phyloP scores from a whole-genome alignment of 495 filamentous ascomycete genomes.

The Aspergillus conjunctus region DNA sequence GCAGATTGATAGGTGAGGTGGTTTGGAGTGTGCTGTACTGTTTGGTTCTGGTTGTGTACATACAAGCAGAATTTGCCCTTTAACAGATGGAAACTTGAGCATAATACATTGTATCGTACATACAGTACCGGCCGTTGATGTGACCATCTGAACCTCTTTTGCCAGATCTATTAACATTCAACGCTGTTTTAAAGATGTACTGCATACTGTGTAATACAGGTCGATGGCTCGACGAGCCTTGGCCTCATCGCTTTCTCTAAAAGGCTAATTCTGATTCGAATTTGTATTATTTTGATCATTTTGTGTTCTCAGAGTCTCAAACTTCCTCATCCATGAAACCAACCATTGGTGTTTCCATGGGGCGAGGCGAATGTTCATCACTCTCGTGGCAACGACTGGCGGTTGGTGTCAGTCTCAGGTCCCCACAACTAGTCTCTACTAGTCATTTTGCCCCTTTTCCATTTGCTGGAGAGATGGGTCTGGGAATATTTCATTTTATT shows the following conservation, averaged over 20 bases:
- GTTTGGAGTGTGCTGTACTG: not conserved
- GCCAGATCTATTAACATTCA: not conserved
- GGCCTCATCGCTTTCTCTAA: too few relatives aligned
- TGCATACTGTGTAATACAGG: not conserved
- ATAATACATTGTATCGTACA: not conserved
- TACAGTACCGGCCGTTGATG: not conserved
- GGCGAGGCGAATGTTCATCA: conserved; percentile 25
- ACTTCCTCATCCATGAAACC: conserved; percentile 6
- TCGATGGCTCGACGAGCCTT: not conserved
- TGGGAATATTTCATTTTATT: conserved; percentile 4
- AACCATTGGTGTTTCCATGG: conserved; percentile 21
- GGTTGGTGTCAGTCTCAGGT: conserved; percentile 28
- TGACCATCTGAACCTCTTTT: not conserved
- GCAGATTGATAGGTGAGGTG: conserved; percentile 3
- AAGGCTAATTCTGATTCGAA: not conserved
- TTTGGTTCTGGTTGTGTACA: not conserved
- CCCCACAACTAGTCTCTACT: conserved; percentile 20
- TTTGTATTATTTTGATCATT: not conserved
- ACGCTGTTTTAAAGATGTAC: too few relatives aligned
- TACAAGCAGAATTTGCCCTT: not conserved
- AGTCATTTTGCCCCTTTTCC: conserved; percentile 26
- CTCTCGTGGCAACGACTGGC: conserved; percentile 30
- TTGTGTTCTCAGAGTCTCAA: not conserved
- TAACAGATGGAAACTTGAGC: not conserved
- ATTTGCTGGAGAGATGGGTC: not conserved